These are phyloP conservation scores for Rubus parviflorus DNA, from an alignment of 306 rosid species.

Conservation along the genomic window DNA sequence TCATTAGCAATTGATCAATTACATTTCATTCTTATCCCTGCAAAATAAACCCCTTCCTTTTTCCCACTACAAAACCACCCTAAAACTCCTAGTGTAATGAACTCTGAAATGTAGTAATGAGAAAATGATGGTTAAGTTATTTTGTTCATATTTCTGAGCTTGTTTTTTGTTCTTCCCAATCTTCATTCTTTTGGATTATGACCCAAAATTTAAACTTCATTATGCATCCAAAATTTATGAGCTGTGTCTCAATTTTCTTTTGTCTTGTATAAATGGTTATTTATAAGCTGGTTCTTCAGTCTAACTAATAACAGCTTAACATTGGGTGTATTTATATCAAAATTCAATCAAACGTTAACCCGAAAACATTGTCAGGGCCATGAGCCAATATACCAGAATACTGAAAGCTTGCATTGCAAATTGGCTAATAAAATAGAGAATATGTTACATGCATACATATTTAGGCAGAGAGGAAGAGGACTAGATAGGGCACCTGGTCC, in stretches of 20 bases:
- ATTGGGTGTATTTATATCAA: background rate
- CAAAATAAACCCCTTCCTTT: background rate
- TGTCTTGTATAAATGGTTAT: background rate
- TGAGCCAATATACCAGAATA: background rate
- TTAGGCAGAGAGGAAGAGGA: constrained; percentile 14
- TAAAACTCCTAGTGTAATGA: background rate
- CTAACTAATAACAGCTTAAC: constrained; percentile 3
- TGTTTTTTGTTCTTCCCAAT: background rate
- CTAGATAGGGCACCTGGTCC: constrained; percentile 46
- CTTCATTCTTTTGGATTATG: background rate
- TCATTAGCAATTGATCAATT: background rate
- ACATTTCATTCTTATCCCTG: background rate
- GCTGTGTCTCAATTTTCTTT: background rate
- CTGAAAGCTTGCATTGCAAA: constrained; percentile 5
- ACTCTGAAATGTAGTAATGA: background rate
- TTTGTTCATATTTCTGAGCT: background rate
- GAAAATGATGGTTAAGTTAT: background rate
- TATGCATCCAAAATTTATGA: background rate
- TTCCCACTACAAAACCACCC: background rate
- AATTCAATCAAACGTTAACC: background rate
- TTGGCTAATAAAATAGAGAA: constrained; percentile 1
- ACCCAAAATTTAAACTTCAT: background rate
- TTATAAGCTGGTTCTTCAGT: background rate
- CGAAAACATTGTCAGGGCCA: constrained; percentile 6
- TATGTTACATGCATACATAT: constrained; percentile 9